Conservation (phyloP, 1,284 basidiomycete species). For the Ustilago trichophora region DNA sequence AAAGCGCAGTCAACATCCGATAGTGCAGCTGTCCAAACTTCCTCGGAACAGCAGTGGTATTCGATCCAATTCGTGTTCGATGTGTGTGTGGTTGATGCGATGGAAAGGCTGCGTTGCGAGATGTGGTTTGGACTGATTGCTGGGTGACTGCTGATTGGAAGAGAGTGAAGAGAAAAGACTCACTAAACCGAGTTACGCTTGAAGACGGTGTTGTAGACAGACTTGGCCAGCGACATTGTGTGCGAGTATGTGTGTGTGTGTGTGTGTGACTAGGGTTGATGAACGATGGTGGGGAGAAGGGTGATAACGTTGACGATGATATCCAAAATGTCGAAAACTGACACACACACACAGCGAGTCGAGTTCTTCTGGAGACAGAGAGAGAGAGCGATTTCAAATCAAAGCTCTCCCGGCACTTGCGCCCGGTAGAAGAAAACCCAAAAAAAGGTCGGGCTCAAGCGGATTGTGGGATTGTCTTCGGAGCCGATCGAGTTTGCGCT, state of each 20-base stretch:
- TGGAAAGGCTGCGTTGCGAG: too few relatives aligned
- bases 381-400: too few relatives aligned
- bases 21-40: too few relatives aligned
- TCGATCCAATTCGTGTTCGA: too few relatives aligned
- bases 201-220: conserved; percentile 60
- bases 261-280: conserved; percentile 10
- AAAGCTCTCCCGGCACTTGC: too few relatives aligned
- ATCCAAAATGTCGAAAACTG: neutral
- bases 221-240: conserved; percentile 53
- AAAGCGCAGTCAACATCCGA: too few relatives aligned
- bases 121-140: too few relatives aligned
- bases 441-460: neutral
- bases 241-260: neutral
- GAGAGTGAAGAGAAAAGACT: conserved; percentile 18
- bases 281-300: neutral
- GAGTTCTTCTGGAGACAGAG: conserved; percentile 14
- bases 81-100: too few relatives aligned
- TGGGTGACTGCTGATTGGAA: too few relatives aligned
- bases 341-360: neutral
- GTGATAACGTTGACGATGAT: conserved; percentile 8
- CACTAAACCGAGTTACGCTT: conserved; percentile 64
- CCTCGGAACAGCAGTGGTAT: too few relatives aligned
- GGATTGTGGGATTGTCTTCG: neutral
- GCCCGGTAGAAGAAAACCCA: too few relatives aligned
- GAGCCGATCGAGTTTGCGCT: too few relatives aligned